Evolutionary conservation across 1,139 yeast genomes (phyloP).

Genomic region (Hemisphaericaspora xylofermentans): DNA sequence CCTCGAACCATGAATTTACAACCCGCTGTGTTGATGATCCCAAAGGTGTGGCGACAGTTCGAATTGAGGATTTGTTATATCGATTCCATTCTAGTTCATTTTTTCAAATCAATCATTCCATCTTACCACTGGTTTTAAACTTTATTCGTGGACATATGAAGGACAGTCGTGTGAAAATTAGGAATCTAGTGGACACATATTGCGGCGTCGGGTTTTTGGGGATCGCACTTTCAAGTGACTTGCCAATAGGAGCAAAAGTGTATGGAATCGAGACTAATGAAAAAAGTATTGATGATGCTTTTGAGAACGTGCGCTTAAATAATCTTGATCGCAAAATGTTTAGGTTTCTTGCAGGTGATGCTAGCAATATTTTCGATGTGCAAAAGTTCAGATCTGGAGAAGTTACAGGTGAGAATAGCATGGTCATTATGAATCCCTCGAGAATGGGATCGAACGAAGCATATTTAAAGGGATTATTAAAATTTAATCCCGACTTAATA

Average conservation of each 20-base stretch:
- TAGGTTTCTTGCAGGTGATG: slow-evolving; percentile 38
- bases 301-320: slow-evolving; percentile 40
- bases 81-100: slow-evolving; percentile 36
- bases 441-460: slow-evolving; percentile 39
- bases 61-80: slow-evolving; percentile 30
- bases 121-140: slow-evolving; percentile 36
- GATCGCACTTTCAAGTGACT: slow-evolving; percentile 30
- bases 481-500: slow-evolving; percentile 38
- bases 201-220: slow-evolving; percentile 52
- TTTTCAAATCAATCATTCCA: slow-evolving; percentile 36
- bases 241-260: slow-evolving; percentile 32
- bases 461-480: slow-evolving; percentile 36
- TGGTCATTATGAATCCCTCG: slow-evolving; percentile 49
- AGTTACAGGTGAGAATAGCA: slow-evolving; percentile 31
- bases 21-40: slow-evolving; percentile 24
- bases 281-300: slow-evolving; percentile 35
- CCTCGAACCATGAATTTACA: neutral
- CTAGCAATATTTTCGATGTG: slow-evolving; percentile 34
- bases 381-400: slow-evolving; percentile 23
- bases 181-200: slow-evolving; percentile 42
- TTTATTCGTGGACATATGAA: slow-evolving; percentile 28
- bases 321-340: slow-evolving; percentile 32
- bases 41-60: slow-evolving; percentile 29
- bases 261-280: slow-evolving; percentile 45
- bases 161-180: slow-evolving; percentile 14